Conservation (phyloP, 345 rosid species). For the Boechera stricta region DNA sequence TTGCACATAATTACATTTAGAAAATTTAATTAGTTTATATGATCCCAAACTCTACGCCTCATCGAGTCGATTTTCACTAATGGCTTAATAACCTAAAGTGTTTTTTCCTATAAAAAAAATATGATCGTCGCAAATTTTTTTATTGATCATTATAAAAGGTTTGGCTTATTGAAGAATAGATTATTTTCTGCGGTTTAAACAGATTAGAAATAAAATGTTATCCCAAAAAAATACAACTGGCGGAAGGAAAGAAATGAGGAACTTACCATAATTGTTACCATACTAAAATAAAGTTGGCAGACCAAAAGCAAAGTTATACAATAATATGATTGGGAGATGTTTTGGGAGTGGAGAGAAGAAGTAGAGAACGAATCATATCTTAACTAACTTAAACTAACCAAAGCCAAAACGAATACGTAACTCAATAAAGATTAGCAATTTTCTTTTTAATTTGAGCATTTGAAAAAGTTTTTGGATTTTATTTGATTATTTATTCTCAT, state of each 20-base stretch:
- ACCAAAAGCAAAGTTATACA: conserved; percentile 29
- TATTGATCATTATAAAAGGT: too few relatives aligned
- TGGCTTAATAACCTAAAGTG: neutral
- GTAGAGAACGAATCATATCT: conserved; percentile 36
- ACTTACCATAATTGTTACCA: conserved; percentile 10
- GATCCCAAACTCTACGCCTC: neutral
- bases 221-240: neutral
- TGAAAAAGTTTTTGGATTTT: neutral
- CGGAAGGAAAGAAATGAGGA: conserved; percentile 1
- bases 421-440: conserved; percentile 31
- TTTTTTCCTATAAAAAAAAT: too few relatives aligned
- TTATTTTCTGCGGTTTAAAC: too few relatives aligned
- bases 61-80: neutral
- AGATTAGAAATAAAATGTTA: neutral
- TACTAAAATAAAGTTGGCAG: conserved; percentile 22
- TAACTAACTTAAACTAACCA: conserved; percentile 35
- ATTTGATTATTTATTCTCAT: conserved; percentile 7
- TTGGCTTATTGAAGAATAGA: too few relatives aligned
- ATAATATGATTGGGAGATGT: conserved; percentile 34
- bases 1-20: neutral
- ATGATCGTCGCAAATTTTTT: too few relatives aligned
- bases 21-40: neutral
- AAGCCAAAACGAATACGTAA: conserved; percentile 45
- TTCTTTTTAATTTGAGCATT: conserved; percentile 6
- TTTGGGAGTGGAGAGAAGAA: conserved; percentile 6